A percentile compares a stretch with the other conserved stretches of the same genome.
Conservation (phyloP, 192 early-diverging fungal genomes). For the Coemansia sp. region DNA sequence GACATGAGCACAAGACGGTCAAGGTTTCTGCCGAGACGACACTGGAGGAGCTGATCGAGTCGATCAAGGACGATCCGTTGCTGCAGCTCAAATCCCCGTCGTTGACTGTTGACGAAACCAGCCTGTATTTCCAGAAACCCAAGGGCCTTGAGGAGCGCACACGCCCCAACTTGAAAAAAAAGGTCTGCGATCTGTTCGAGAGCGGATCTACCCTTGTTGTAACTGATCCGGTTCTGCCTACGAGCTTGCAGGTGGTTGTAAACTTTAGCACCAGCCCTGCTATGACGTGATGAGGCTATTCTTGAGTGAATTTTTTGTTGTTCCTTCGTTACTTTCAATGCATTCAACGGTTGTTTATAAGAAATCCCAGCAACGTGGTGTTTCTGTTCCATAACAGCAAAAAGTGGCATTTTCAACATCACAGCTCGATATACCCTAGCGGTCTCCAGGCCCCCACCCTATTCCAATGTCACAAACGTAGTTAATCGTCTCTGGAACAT, state of each 20-base stretch:
- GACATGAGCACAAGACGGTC: conserved; percentile 58
- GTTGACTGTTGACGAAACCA: conserved; percentile 57
- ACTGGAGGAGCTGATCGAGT: conserved; percentile 81
- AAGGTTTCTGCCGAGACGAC: conserved; percentile 57
- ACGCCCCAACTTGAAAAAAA: conserved; percentile 81
- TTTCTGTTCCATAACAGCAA: neutral
- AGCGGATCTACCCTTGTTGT: conserved; percentile 74
- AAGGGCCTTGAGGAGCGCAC: conserved; percentile 73
- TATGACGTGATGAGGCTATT: neutral
- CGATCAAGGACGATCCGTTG: conserved; percentile 70
- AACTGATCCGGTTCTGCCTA: conserved; percentile 67
- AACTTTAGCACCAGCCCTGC: conserved; percentile 14
- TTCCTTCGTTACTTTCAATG: too few relatives aligned
- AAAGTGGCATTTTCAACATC: neutral
- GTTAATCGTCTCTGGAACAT: neutral
- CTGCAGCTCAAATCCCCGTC: conserved; percentile 87
- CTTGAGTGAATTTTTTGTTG: neutral
- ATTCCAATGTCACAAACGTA: too few relatives aligned
- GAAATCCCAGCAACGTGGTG: neutral
- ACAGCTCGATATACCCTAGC: too few relatives aligned
- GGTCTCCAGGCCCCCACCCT: too few relatives aligned
- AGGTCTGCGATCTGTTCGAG: conserved; percentile 61
- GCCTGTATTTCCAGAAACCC: conserved; percentile 89
- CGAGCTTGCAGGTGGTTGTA: conserved; percentile 44
- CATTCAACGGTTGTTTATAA: neutral